Evolutionary conservation across 306 rosid species (phyloP).

Genomic region (Styphnolobium japonicum): DNA sequence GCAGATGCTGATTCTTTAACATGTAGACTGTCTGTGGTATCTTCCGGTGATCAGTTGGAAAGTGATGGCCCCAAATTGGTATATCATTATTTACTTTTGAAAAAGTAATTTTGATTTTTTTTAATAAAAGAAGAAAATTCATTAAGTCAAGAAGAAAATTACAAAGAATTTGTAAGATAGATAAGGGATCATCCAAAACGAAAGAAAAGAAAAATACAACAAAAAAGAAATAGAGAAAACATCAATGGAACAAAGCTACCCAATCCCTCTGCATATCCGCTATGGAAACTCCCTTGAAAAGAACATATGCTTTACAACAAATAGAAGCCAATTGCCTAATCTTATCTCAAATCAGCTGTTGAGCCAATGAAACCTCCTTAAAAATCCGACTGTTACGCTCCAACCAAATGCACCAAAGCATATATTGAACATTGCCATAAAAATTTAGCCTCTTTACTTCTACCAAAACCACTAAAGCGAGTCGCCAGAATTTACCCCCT

Average conservation of each 20-base stretch:
- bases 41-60: conserved; percentile 63
- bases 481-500: neutral
- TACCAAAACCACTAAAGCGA: neutral
- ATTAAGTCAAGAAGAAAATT: neutral
- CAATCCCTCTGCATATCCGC: conserved; percentile 8
- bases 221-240: neutral
- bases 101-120: neutral
- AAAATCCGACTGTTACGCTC: neutral
- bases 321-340: conserved; percentile 2
- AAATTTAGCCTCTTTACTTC: neutral
- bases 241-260: neutral
- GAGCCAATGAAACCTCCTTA: neutral
- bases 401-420: neutral
- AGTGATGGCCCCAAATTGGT: conserved; percentile 79
- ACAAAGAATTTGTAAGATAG: neutral
- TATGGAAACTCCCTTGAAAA: neutral
- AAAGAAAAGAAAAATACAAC: neutral
- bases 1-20: conserved; percentile 97
- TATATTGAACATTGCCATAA: conserved; percentile 3
- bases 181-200: conserved; percentile 1
- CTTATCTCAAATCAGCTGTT: neutral
- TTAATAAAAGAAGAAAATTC: neutral
- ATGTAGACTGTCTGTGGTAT: conserved; percentile 78
- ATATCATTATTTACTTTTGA: conserved; percentile 32
- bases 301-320: neutral